Conservation (phyloP, 2,329 filamentous ascomycete genomes). For the Phialophora tarda region DNA sequence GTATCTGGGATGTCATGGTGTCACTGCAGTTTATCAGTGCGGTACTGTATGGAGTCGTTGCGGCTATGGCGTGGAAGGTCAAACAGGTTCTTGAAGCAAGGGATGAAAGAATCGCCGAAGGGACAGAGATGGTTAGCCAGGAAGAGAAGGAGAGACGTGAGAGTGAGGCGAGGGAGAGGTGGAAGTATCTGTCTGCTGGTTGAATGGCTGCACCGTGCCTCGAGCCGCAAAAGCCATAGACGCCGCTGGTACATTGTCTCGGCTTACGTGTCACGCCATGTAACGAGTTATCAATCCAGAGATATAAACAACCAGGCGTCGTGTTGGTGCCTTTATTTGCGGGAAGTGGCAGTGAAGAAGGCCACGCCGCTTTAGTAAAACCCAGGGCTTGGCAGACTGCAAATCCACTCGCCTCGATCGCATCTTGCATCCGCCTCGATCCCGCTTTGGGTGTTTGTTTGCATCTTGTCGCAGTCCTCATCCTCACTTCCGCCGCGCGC, state of each 20-base stretch:
- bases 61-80: constrained; percentile 37
- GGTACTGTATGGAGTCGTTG: constrained; percentile 31
- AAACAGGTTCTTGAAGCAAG: constrained; percentile 27
- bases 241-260: not conserved
- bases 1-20: constrained; percentile 37
- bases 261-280: not conserved
- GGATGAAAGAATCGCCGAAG: constrained; percentile 30
- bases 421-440: constrained; percentile 19
- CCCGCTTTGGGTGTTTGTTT: constrained; percentile 32
- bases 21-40: constrained; percentile 36
- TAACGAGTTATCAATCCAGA: not conserved
- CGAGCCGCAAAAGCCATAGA: not conserved
- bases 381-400: not conserved
- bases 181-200: constrained; percentile 35
- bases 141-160: constrained; percentile 37
- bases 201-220: constrained; percentile 5
- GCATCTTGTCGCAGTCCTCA: constrained; percentile 10
- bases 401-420: constrained; percentile 7
- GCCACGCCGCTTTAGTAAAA: not conserved
- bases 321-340: not conserved
- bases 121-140: constrained; percentile 35
- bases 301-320: not conserved
- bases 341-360: not conserved
- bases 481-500: not conserved
- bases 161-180: constrained; percentile 37